Evolutionary conservation across 2,329 filamentous ascomycete species (phyloP), one percentile per base, ranked within the genome.

Genomic region (Venturia asperata): DNA sequence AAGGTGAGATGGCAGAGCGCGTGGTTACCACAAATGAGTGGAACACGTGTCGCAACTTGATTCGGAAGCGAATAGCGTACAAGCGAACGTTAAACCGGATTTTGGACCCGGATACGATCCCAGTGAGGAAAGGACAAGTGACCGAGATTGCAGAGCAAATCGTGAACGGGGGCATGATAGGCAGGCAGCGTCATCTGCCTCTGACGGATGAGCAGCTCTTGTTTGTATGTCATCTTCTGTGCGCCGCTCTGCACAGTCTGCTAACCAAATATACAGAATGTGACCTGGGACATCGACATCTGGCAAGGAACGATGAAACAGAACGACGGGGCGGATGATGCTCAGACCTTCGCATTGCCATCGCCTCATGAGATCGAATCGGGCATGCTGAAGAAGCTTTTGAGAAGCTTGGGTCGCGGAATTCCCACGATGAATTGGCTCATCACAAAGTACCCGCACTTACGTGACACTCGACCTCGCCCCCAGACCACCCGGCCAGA

Each of bases 261-360:
- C 30, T 58, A 37, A 58, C 21, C 17, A 21, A 30, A 1, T n/a
- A 19, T 37, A 2, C 21, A 58, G 52, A 58, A 58, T 27, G 52
- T 58, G 5, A 58, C 27, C 52, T 58, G 52, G 52, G 27, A 58
- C 52, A 34, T 58, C 30, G 19, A 58, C 52, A 19, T 58, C 52
- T 58, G 52, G 52, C 52, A 13, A 58, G 52, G 52, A 58, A 58
- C 30, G 30, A 58, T 58, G 52, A 58, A 19, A 37, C 52, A 58
- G 52, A 19, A 15, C 30, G 52, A 27, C 24, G 47, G 47, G 10
- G 47, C 47, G 47, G 47, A 52, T 1, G 21, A 52, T 52, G 52
- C 52, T 37, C 52, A 9, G 30, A 37, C 30, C 11, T 58, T 37
- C 30, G 11, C 30, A 9, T 37, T 58, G 52, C 52, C 52, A 37